Base-by-base conservation (phyloP, 2,329 filamentous ascomycete genomes). In the Mycosphaerella arachidis region DNA sequence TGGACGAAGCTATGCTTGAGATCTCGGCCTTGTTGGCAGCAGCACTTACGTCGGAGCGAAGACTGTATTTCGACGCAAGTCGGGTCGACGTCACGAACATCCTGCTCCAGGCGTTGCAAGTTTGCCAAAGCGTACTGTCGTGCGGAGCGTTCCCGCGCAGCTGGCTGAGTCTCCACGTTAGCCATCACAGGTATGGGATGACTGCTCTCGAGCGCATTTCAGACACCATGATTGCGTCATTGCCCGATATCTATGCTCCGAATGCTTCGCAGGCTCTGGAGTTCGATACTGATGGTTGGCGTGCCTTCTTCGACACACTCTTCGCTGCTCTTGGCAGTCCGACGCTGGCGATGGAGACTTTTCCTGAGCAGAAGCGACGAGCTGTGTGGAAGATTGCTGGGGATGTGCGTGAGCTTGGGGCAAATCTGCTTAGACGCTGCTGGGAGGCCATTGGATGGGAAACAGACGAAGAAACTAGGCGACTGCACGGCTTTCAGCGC, bases 401-500 rank as follows among this genome's bases (percentile, higher is more conserved):
- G 6, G 95, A 99, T 76, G 91, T 99, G 54, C 85, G 94, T 58
- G 92, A 97, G 73, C 84, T 91, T 65, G 94, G 95, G 16, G 93
- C 94, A 4, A 90, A 93, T 54, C 80, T 99, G 8, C 79, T 99
- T 35, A 86, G 89, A 62, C 84, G 86, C 30, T 93, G 89, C 6
- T 99, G 94, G 94, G 91, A 96, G 71, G 90, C 92, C 18, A 95
- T 99, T 63, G 94, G 95, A 12, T 99, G 94, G 94, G 93, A 99
- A 68, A 91, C 91, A 0, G 90, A 84, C 33, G 75, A 81, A 1
- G 93, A 97, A 60, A 92, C 97, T 72, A 84, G 85, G 64, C 80
- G 82, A 58, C 84, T 88, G 29, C 97, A 92, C 70, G 89, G 89
- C 0, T 78, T 97, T 57, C 81, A 85, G 56, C 92, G 88, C 73